A percentile compares a stretch with the other conserved stretches of the same genome.
Evolutionary conservation across 768 basidiomycete genomes (phyloP).

Genomic region (Hypholoma fasciculare): DNA sequence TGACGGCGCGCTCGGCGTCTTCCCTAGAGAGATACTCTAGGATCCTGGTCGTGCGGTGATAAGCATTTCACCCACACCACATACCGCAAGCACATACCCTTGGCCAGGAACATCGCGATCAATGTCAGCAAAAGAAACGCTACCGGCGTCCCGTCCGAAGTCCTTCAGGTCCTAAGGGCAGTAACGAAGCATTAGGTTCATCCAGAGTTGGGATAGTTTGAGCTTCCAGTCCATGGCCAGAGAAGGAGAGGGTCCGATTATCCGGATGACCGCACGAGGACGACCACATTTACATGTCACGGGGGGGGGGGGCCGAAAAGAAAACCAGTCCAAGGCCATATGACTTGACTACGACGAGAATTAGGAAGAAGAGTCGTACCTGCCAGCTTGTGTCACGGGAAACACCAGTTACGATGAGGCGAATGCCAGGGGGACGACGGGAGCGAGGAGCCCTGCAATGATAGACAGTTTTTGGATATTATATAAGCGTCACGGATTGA

Average conservation of each 20-base stretch:
- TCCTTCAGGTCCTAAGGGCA: conserved; percentile 91
- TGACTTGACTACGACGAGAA: conserved; percentile 23
- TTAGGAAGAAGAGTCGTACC: conserved; percentile 61
- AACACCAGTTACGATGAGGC: conserved; percentile 85
- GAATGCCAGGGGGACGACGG: conserved; percentile 77
- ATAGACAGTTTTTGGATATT: conserved; percentile 10
- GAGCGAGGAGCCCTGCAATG: conserved; percentile 56
- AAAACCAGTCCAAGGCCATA: conserved; percentile 19
- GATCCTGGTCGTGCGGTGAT: conserved; percentile 48
- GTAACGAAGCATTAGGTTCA: conserved; percentile 44
- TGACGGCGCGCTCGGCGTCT: conserved; percentile 93
- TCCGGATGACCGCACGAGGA: conserved; percentile 10
- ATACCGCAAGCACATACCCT: conserved; percentile 58
- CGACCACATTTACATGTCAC: not conserved
- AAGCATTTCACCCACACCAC: not conserved
- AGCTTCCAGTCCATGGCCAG: conserved; percentile 11
- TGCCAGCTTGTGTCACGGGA: conserved; percentile 98
- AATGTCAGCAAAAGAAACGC: conserved; percentile 93
- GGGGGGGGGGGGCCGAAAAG: conserved; percentile 12
- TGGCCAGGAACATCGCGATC: conserved; percentile 84
- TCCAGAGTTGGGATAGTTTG: conserved; percentile 9
- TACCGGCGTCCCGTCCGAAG: conserved; percentile 92
- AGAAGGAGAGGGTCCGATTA: conserved; percentile 10
- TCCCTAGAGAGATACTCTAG: conserved; percentile 88
- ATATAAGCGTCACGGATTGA: not conserved